Base-by-base conservation (phyloP, 768 basidiomycete species). In the Tylopilus balloui region DNA sequence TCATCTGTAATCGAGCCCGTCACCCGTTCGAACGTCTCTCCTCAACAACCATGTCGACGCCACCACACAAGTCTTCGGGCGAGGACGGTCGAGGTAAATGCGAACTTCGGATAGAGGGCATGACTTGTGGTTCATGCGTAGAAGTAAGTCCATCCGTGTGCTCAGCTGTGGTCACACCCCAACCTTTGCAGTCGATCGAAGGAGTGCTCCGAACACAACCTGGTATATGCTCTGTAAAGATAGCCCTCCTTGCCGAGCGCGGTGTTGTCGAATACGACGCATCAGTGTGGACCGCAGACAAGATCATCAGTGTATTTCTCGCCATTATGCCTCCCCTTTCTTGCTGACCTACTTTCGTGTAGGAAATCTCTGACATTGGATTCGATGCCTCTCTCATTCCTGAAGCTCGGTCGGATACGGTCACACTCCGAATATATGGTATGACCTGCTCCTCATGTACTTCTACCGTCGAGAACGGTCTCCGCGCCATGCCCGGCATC, bases 231-330 rank as follows among this genome's bases (percentile, higher is more conserved):
- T 88, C 86, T 11, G 71, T 96, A 52, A 92, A 92, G 63, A 93
- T 99, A n/a, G 94, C 94, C 20, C 78, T 99, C n/a, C 78, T 99
- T 21, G 92, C 96, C 12, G 95, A 99, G 67, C 84, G 95, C 13
- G 95, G 85, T 4, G 78, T 91, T 39, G 73, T 99, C 55, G 92
- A 95, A 65, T 99, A 87, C 60, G 92, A 98, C 59, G 81, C 89
- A 1, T 61, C 71, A 0, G 62, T 71, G n/a, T 99, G 96, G 96
- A 79, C 76, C 28, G 69, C 80, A 9, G 88, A 84, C 40, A 92
- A 88, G 65, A 78, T 99, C 45, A 73, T 91, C 28, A 78, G 72
- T 44, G 90, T 91, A 56, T 46, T 27, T 55, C 25, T 34, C 20
- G 2, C 21, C 31, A 19, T 27, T n/a, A 11, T 43, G 19, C 11